These are phyloP conservation scores for Aspergillus uvarum DNA, from an alignment of 2,329 filamentous ascomycete genomes.

Conservation along the genomic window DNA sequence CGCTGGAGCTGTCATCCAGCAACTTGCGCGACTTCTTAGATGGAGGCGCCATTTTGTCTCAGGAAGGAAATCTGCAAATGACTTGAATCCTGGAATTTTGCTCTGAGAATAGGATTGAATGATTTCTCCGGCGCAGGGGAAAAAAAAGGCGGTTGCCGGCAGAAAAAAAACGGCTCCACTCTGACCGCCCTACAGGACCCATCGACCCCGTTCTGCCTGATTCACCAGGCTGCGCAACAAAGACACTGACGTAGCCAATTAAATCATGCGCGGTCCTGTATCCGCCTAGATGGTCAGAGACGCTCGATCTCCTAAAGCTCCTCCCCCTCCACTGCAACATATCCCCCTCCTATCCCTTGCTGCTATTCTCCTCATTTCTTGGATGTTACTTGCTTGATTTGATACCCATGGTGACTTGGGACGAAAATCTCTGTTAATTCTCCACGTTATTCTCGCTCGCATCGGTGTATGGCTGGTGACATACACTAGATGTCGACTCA, in stretches of 20 bases:
- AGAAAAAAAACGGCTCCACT: constrained; percentile 30
- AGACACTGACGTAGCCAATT: constrained; percentile 40
- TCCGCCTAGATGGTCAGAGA: constrained; percentile 20
- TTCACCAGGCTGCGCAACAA: constrained; percentile 15
- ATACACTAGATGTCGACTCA: constrained; percentile 44
- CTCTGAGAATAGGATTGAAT: neutral
- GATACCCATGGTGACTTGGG: constrained; percentile 7
- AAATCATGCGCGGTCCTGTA: constrained; percentile 25
- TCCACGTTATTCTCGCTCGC: constrained; percentile 16
- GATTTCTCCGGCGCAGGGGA: constrained; percentile 3
- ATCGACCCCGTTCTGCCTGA: constrained; percentile 18
- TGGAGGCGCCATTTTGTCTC: constrained; percentile 40
- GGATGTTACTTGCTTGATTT: constrained; percentile 8
- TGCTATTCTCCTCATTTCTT: constrained; percentile 17
- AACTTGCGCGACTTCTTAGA: constrained; percentile 43
- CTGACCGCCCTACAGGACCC: constrained; percentile 26
- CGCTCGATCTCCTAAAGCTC: constrained; percentile 13
- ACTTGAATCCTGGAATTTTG: neutral
- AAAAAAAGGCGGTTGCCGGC: constrained; percentile 26
- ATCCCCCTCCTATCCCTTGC: constrained; percentile 17
- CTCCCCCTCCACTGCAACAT: constrained; percentile 6
- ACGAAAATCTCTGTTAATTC: constrained; percentile 4
- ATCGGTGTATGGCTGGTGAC: constrained; percentile 36
- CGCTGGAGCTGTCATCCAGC: constrained; percentile 43
- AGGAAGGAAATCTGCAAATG: neutral